A percentile compares a stretch with the other conserved stretches of the same genome.
phyloP scores from a whole-genome alignment of 2,329 filamentous ascomycete genomes.

The Cladophialophora chaetospira region DNA sequence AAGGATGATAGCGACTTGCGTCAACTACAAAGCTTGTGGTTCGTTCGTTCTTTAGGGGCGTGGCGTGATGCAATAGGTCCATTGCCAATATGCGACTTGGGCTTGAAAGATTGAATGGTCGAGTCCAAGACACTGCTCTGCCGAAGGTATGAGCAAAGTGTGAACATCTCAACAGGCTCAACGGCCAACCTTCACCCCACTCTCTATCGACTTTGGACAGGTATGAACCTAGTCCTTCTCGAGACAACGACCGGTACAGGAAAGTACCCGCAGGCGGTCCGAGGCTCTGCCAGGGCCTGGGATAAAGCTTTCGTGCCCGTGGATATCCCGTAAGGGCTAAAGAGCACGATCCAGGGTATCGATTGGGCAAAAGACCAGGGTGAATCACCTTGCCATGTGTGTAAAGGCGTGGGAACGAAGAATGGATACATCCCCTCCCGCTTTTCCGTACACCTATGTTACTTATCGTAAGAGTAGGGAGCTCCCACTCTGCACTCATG shows the following conservation, averaged over 20 bases:
- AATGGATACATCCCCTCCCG: conserved; percentile 3
- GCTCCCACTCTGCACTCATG: neutral
- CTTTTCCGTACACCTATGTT: neutral
- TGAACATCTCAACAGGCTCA: neutral
- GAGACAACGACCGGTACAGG: conserved; percentile 5
- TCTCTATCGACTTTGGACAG: conserved; percentile 2
- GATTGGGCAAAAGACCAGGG: neutral
- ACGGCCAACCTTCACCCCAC: conserved; percentile 6
- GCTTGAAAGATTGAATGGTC: conserved; percentile 1
- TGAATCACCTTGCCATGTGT: neutral
- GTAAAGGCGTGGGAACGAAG: neutral
- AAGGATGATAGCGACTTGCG: conserved; percentile 6
- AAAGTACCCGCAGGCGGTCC: conserved; percentile 12
- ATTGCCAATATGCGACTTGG: conserved; percentile 9
- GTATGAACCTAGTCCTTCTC: conserved; percentile 6
- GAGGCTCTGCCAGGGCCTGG: conserved; percentile 16
- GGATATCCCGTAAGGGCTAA: conserved; percentile 1
- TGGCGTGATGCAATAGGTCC: conserved; percentile 27
- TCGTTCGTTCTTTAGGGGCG: conserved; percentile 18
- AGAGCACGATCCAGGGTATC: conserved; percentile 3
- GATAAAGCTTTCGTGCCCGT: conserved; percentile 4
- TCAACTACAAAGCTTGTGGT: conserved; percentile 1
- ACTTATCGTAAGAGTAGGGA: neutral
- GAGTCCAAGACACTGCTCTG: conserved; percentile 4
- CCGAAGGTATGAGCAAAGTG: neutral